A percentile compares a stretch with the other conserved stretches of the same genome.
Evolutionary conservation across 257 asterid species (phyloP).

Genomic region (Solanum etuberosum): DNA sequence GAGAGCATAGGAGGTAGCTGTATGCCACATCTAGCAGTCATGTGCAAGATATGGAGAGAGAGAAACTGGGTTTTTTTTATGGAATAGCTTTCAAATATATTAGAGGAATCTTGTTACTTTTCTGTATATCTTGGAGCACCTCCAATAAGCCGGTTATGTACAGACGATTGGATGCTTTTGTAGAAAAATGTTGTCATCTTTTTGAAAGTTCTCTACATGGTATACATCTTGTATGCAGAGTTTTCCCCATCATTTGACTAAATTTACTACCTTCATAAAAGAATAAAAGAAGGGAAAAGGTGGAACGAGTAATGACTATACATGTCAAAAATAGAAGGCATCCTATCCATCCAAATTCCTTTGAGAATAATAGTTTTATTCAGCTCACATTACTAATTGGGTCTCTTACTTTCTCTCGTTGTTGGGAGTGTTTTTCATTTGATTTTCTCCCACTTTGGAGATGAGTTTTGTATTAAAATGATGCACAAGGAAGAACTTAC

Average conservation of each 20-base stretch:
- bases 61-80: not conserved
- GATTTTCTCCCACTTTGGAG: not conserved
- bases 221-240: not conserved
- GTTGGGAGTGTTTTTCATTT: not conserved
- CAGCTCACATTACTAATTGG: not conserved
- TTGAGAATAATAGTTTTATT: not conserved
- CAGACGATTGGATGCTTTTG: not conserved
- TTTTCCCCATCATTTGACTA: not conserved
- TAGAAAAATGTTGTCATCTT: not conserved
- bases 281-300: not conserved
- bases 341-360: not conserved
- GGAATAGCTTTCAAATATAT: not conserved
- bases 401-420: not conserved
- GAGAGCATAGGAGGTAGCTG: not conserved
- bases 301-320: not conserved
- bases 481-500: not conserved
- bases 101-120: not conserved
- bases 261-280: not conserved
- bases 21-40: not conserved
- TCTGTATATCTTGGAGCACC: not conserved
- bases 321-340: not conserved
- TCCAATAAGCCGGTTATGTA: not conserved
- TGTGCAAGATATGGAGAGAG: not conserved
- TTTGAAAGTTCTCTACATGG: not conserved
- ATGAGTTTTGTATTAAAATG: not conserved